Base-by-base conservation (phyloP, 2,329 filamentous ascomycete genomes). In the Aspergillus quadricinctus region DNA sequence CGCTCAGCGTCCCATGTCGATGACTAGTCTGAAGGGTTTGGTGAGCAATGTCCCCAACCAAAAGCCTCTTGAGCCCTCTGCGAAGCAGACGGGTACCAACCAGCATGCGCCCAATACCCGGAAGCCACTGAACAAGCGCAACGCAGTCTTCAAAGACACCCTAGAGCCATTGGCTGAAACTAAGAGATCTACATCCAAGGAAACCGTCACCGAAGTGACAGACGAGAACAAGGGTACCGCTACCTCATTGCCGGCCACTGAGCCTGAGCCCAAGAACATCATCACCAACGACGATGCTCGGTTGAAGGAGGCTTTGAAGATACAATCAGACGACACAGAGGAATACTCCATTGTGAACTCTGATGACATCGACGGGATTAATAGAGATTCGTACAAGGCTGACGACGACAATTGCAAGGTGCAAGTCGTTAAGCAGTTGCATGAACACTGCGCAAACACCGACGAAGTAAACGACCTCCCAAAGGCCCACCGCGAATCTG, bases 1-100 rank as follows among this genome's bases (percentile, higher is more conserved):
- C n/a, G 83, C 84, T n/a, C 84, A 88, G 65, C 80, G 85, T 57
- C 82, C 83, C 28, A 64, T 82, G 46, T 74, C 72, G 23, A 66
- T 74, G 50, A 65, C 74, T 21, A 64, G 70, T 19, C 55, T 76
- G 53, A 78, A 76, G 61, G 71, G 70, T 61, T 50, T 74, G 45
- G 53, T 75, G 56, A 72, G 69, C 54, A 72, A 70, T 54, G 64
- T 64, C 49, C 63, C 67, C 50, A 69, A 64, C 58, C 50, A 66
- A n/a, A 72, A 71, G 48, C 64, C 66, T 21, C 61, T 66, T 43
- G 72, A 72, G 40, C 59, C 64, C 31, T 65, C 69, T 53, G 69
- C 70, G 40, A 73, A 72, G 57, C 66, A 70, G n/a, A 51, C 58
- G n/a, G 62, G 69, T 40, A 48, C 63, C n/a, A 69, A 66, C 52